Conservation (phyloP, 2,329 filamentous ascomycete genomes). For the Neophaeococcomyces mojaviensis region DNA sequence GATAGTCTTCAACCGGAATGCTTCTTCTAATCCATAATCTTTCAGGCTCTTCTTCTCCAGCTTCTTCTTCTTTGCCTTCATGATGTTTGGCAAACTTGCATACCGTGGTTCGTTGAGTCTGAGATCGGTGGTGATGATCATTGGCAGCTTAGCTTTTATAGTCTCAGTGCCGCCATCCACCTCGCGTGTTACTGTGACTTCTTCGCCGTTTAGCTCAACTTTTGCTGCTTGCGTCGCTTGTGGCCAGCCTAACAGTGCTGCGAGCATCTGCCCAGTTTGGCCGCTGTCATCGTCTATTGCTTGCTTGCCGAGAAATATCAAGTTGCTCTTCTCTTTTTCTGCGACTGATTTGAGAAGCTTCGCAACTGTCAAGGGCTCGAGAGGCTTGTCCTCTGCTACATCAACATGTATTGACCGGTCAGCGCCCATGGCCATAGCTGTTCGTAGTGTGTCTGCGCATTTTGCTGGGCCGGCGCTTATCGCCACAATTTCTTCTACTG, state of each 20-base stretch:
- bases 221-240: constrained; percentile 91
- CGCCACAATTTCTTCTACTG: constrained; percentile 85
- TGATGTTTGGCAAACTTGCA: constrained; percentile 93
- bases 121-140: constrained; percentile 93
- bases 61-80: constrained; percentile 99
- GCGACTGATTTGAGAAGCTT: constrained; percentile 79
- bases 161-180: constrained; percentile 95
- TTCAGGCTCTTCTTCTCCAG: constrained; percentile 81
- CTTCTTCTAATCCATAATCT: constrained; percentile 71
- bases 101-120: constrained; percentile 91
- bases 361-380: constrained; percentile 86
- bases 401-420: constrained; percentile 88
- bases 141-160: constrained; percentile 72
- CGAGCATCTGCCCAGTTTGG: constrained; percentile 98
- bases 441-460: constrained; percentile 79
- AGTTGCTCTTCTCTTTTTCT: constrained; percentile 75
- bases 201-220: constrained; percentile 64
- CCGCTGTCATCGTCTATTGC: constrained; percentile 93
- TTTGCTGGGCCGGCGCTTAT: constrained; percentile 85
- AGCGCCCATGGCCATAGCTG: constrained; percentile 97
- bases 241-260: constrained; percentile 81
- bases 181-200: constrained; percentile 75
- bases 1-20: constrained; percentile 74
- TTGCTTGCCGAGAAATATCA: constrained; percentile 94
- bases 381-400: constrained; percentile 57